Evolutionary conservation across 768 basidiomycete species (phyloP).

Genomic region (Gymnopilus junonius): DNA sequence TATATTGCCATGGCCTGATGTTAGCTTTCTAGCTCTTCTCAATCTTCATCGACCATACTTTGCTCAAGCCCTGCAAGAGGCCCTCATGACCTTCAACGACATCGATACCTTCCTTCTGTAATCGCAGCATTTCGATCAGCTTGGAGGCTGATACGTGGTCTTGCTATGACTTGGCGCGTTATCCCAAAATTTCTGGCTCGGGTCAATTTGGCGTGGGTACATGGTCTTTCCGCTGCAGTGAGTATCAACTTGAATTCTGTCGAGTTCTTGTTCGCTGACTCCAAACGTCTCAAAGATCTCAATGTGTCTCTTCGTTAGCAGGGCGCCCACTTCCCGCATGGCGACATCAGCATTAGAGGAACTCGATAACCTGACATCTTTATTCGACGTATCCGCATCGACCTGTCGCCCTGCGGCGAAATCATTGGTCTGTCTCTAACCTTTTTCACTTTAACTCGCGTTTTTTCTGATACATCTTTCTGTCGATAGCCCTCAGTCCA

Average conservation of each 20-base stretch:
- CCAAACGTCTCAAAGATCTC: constrained; percentile 46
- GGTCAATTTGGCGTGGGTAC: constrained; percentile 64
- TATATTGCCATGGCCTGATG: not conserved
- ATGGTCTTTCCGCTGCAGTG: constrained; percentile 67
- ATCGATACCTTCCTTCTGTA: constrained; percentile 70
- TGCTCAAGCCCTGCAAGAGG: constrained; percentile 66
- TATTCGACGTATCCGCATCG: constrained; percentile 53
- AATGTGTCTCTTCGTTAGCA: constrained; percentile 58
- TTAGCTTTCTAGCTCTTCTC: constrained; percentile 48
- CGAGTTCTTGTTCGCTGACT: not conserved
- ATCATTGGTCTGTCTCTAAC: constrained; percentile 41
- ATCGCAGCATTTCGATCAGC: constrained; percentile 75
- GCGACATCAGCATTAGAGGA: constrained; percentile 51
- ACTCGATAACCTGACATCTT: constrained; percentile 43
- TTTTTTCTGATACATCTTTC: not conserved
- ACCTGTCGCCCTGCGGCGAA: constrained; percentile 48
- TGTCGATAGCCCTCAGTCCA: constrained; percentile 33
- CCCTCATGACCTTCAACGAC: constrained; percentile 59
- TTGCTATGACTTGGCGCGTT: constrained; percentile 45
- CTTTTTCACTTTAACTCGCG: not conserved
- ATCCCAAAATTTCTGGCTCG: constrained; percentile 48
- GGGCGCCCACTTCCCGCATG: constrained; percentile 53
- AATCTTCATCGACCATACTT: constrained; percentile 73
- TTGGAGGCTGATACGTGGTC: constrained; percentile 61
- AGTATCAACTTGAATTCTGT: constrained; percentile 25